phyloP scores from a whole-genome alignment of 345 rosid species.

The Physaria fendleri region DNA sequence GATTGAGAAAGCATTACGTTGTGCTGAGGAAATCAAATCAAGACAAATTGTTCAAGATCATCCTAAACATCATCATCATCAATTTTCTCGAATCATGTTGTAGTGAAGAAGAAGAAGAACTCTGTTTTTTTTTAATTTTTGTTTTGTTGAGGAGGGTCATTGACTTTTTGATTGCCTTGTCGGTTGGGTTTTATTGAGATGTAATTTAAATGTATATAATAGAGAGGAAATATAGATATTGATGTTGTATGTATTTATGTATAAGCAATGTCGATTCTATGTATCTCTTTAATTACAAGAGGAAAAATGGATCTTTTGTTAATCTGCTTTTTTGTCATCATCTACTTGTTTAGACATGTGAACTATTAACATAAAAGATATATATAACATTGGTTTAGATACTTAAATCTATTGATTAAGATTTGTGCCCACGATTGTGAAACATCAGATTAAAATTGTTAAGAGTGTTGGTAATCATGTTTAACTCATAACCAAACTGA shows the following conservation, averaged over 20 bases:
- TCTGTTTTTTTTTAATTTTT: constrained; percentile 9
- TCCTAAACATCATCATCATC: constrained; percentile 38
- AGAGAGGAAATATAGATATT: neutral
- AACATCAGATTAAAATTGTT: too few species aligned
- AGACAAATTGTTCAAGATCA: constrained; percentile 39
- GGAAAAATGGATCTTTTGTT: constrained; percentile 12
- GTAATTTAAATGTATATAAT: constrained; percentile 3
- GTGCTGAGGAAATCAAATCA: constrained; percentile 83
- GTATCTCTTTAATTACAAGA: neutral
- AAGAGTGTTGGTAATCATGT: too few species aligned
- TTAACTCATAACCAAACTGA: constrained; percentile 4
- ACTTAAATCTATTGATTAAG: too few species aligned
- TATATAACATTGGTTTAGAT: neutral
- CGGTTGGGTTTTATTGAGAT: constrained; percentile 20
- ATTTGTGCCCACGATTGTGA: too few species aligned
- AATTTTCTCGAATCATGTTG: constrained; percentile 53
- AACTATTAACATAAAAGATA: neutral
- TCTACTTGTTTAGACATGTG: constrained; percentile 16
- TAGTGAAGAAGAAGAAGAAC: constrained; percentile 17
- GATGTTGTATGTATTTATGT: constrained; percentile 11
- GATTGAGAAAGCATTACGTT: constrained; percentile 69
- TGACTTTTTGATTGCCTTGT: constrained; percentile 29
- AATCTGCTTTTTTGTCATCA: constrained; percentile 19
- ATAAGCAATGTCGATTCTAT: constrained; percentile 12
- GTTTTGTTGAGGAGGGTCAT: constrained; percentile 16